A percentile compares a stretch with the other conserved stretches of the same genome.
Evolutionary conservation across 169 alveolate species (phyloP).

Genomic region (Cryptosporidium ubiquitum): DNA sequence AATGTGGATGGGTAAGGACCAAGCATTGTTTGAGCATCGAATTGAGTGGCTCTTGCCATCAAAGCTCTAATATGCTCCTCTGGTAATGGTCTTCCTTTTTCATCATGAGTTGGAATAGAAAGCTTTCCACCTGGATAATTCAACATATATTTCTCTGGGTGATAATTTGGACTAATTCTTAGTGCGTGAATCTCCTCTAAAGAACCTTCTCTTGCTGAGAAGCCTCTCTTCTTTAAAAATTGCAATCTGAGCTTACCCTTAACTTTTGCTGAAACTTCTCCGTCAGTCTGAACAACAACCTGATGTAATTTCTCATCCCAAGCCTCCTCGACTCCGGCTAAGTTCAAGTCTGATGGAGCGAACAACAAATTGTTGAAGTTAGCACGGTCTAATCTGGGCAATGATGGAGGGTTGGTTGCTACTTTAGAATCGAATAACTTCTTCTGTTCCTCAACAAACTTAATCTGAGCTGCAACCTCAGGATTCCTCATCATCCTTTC

Average conservation of each 20-base stretch:
- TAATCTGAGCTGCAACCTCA: conserved; percentile 43
- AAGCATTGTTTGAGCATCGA: conserved; percentile 70
- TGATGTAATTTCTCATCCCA: conserved; percentile 70
- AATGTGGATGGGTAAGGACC: conserved; percentile 69
- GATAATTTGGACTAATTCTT: conserved; percentile 43
- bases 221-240: conserved; percentile 48
- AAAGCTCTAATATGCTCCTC: conserved; percentile 55
- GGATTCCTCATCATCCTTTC: not conserved
- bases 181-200: conserved; percentile 60
- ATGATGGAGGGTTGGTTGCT: not conserved
- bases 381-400: conserved; percentile 60
- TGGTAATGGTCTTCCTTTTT: conserved; percentile 68
- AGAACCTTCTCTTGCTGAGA: conserved; percentile 58
- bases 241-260: conserved; percentile 56
- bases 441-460: conserved; percentile 49
- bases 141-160: conserved; percentile 71
- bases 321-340: conserved; percentile 71
- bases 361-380: conserved; percentile 10
- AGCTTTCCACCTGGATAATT: conserved; percentile 72
- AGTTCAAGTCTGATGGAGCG: conserved; percentile 65
- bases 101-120: conserved; percentile 68
- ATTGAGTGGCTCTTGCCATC: conserved; percentile 70
- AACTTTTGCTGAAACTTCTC: conserved; percentile 56
- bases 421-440: not conserved
- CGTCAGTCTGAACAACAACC: conserved; percentile 70